Evolutionary conservation across 371 early-diverging fungal species (phyloP), one percentile per base, ranked within the genome.

Genomic region (Choanephora cucurbitarum): DNA sequence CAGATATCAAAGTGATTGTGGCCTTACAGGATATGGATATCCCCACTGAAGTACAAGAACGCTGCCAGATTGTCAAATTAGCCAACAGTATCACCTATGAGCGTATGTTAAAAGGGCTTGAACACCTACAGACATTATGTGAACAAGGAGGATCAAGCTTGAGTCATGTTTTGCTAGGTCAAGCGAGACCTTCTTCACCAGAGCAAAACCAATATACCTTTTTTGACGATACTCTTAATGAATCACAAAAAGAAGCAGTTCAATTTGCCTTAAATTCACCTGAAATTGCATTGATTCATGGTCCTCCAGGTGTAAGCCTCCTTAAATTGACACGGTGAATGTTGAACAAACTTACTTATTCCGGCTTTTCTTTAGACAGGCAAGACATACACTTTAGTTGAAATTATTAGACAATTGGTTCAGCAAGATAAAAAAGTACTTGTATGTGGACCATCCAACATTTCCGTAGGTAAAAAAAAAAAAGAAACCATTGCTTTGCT

Each of bases 371-470:
- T 39, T 17, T 73, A 80, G 77, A 92, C 97, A 7, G 98, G 98
- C 17, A 98, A 98, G 71, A 97, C 99, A 0, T 86, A 90, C 60
- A 95, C 96, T 2, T 62, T 96, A 6, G 86, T 96, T 2, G 94
- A 94, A 65, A 82, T 97, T 21, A 84, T 97, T 34, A 82, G 88
- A 21, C 93, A 94, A 62, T 69, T 90, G 1, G 61, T 70, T 7
- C 75, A n/a, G n/a, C n/a, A 79, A 17, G 81, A 84, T 18, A 75
- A 86, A 31, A 75, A 86, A 0, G 84, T 99, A 1, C 73, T 99
- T 6, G 96, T 97, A 1, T 96, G 96, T 67, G 98, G 93, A 0
- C 97, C 97, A 1, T 92, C 92, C 23, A 99, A 99, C 67, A 88
- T 95, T 33, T 84, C 94, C 23, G 95, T 97, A 8, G 93, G 90